Evolutionary conservation across 495 filamentous ascomycete genomes (phyloP).

Genomic region (Neohortaea acidophila): DNA sequence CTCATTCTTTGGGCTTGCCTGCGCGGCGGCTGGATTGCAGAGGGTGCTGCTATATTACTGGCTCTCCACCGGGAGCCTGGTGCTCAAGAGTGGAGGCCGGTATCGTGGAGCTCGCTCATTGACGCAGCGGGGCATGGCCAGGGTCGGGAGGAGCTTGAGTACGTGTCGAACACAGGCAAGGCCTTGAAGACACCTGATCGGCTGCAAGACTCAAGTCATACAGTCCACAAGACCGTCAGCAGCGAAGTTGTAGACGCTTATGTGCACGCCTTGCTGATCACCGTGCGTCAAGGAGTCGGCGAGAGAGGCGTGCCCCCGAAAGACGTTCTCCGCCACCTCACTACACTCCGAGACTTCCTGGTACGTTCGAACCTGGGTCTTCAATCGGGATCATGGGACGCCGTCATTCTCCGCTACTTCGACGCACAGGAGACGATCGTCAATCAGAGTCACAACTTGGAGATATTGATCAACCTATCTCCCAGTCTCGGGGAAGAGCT

Average conservation of each 20-base stretch:
- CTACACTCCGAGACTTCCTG: slow-evolving; percentile 24
- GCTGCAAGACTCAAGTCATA: background rate
- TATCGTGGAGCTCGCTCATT: slow-evolving; percentile 22
- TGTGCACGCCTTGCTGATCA: slow-evolving; percentile 36
- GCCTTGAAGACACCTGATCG: slow-evolving; percentile 3
- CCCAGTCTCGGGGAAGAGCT: slow-evolving; percentile 25
- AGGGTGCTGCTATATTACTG: slow-evolving; percentile 37
- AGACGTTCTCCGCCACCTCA: background rate
- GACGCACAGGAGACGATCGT: slow-evolving; percentile 34
- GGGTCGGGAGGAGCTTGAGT: slow-evolving; percentile 11
- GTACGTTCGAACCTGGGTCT: slow-evolving; percentile 21
- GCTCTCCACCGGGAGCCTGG: slow-evolving; percentile 20
- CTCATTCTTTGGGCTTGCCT: slow-evolving; percentile 53
- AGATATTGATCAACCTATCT: slow-evolving; percentile 18
- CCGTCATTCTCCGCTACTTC: slow-evolving; percentile 37
- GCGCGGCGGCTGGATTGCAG: slow-evolving; percentile 41
- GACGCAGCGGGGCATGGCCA: background rate
- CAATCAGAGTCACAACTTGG: slow-evolving; percentile 17
- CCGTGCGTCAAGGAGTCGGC: slow-evolving; percentile 22
- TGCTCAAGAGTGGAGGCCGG: slow-evolving; percentile 20
- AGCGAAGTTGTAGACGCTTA: slow-evolving; percentile 41
- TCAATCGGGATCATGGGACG: slow-evolving; percentile 30
- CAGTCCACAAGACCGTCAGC: slow-evolving; percentile 36
- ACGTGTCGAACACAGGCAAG: slow-evolving; percentile 3
- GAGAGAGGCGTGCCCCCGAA: slow-evolving; percentile 15